phyloP scores from a whole-genome alignment of 495 filamentous ascomycete species.

The Penicillium goetzii region DNA sequence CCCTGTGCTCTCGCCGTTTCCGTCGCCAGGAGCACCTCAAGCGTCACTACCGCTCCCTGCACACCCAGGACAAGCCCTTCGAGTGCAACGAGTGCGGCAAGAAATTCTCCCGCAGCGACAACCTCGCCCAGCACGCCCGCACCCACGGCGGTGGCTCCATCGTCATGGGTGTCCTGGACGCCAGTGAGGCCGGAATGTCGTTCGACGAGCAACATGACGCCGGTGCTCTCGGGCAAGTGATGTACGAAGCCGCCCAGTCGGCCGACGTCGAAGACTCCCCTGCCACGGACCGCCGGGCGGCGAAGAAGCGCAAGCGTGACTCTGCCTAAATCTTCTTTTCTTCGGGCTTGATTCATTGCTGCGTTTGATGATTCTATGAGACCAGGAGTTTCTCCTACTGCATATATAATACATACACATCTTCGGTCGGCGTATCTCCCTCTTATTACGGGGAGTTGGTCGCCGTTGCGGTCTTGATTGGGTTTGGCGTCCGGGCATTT shows the following conservation, averaged over 20 bases:
- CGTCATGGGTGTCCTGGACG: conserved; percentile 82
- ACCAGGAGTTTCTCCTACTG: conserved; percentile 49
- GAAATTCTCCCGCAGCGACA: conserved; percentile 98
- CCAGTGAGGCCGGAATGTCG: conserved; percentile 54
- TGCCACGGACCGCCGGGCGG: conserved; percentile 50
- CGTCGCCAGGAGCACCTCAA: conserved; percentile 98
- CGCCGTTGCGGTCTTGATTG: conserved; percentile 36
- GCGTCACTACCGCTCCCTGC: conserved; percentile 97
- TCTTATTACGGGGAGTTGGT: conserved; percentile 22
- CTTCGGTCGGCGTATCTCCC: conserved; percentile 12
- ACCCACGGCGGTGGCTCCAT: conserved; percentile 91
- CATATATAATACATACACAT: conserved; percentile 38
- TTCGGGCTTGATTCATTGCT: conserved; percentile 8
- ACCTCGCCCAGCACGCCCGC: conserved; percentile 92
- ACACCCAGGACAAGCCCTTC: conserved; percentile 98
- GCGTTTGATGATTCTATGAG: conserved; percentile 41
- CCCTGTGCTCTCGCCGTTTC: conserved; percentile 94
- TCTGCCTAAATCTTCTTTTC: conserved; percentile 34
- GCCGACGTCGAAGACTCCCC: conserved; percentile 55
- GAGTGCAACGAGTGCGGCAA: conserved; percentile 97
- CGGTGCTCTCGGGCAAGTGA: conserved; percentile 64
- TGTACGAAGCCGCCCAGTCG: conserved; percentile 76
- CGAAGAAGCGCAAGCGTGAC: conserved; percentile 81
- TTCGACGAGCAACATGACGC: conserved; percentile 61
- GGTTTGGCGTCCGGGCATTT: conserved; percentile 49